Conservation (phyloP, 768 basidiomycete genomes). For the Psilocybe tampanensis region DNA sequence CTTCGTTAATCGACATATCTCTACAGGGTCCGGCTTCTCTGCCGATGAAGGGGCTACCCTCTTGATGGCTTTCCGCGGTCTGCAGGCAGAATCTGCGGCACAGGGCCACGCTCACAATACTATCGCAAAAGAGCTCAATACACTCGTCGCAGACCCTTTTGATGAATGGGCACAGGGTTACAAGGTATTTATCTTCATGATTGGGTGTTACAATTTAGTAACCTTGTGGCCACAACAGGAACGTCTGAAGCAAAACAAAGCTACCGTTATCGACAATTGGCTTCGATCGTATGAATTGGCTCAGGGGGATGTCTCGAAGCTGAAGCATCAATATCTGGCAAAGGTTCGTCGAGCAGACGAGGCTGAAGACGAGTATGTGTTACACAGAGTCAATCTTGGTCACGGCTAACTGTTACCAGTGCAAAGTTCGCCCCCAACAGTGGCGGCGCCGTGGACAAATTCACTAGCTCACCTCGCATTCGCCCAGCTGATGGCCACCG, state of each 20-base stretch:
- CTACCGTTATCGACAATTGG: conserved; percentile 65
- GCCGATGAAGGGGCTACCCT: conserved; percentile 87
- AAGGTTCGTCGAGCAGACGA: conserved; percentile 89
- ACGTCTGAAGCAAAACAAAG: conserved; percentile 59
- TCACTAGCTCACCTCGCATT: conserved; percentile 78
- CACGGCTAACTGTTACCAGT: conserved; percentile 39
- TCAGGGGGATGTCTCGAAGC: conserved; percentile 65
- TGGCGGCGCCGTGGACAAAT: conserved; percentile 63
- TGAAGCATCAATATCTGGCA: conserved; percentile 75
- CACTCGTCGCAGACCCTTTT: conserved; percentile 80
- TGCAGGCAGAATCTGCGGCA: conserved; percentile 68
- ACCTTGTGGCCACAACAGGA: conserved; percentile 41
- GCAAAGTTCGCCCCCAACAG: conserved; percentile 84
- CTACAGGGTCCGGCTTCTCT: conserved; percentile 62
- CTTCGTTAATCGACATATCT: not conserved
- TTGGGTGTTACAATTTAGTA: not conserved
- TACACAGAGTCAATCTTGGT: conserved; percentile 9
- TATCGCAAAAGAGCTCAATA: conserved; percentile 74
- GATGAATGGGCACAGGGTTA: conserved; percentile 76
- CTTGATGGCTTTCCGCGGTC: conserved; percentile 75
- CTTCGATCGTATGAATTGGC: conserved; percentile 71
- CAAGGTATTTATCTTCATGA: conserved; percentile 44
- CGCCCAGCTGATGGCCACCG: conserved; percentile 58
- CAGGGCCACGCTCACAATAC: conserved; percentile 78
- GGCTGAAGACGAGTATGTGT: conserved; percentile 87